Percentiles rank a stretch among this genome's conserved stretches.
Evolutionary conservation across 2,329 filamentous ascomycete genomes (phyloP).

Genomic region (Cladophialophora exuberans): DNA sequence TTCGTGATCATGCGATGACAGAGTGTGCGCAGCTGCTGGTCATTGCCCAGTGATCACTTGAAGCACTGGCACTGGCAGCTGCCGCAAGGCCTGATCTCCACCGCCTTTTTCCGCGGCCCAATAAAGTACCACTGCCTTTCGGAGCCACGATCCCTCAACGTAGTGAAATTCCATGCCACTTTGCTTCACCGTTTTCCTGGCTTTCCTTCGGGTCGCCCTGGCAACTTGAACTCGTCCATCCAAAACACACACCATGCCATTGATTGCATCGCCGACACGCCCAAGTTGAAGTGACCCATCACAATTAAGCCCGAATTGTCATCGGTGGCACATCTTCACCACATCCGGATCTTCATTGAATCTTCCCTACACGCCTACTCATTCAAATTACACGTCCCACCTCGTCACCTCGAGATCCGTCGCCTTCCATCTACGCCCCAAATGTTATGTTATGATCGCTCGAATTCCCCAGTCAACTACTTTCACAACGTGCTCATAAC

Average conservation of each 20-base stretch:
- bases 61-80: neutral
- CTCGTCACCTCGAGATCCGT: slow-evolving; percentile 2
- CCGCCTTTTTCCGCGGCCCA: too few relatives aligned
- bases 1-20: neutral
- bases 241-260: neutral
- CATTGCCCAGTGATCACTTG: neutral
- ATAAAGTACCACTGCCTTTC: too few relatives aligned
- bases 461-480: neutral
- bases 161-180: neutral
- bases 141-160: neutral
- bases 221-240: neutral
- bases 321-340: slow-evolving; percentile 4
- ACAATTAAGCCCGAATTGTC: neutral
- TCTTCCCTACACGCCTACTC: neutral
- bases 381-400: slow-evolving; percentile 12
- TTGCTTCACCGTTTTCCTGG: neutral
- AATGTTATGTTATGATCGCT: slow-evolving; percentile 21
- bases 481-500: neutral
- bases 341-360: neutral
- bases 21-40: slow-evolving; percentile 1
- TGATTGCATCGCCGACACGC: neutral
- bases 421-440: slow-evolving; percentile 2
- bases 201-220: neutral
- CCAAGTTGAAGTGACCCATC: slow-evolving; percentile 4
- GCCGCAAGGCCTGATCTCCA: too few relatives aligned